A percentile compares a stretch with the other conserved stretches of the same genome.
Evolutionary conservation across 176 grass and related monocot genomes (phyloP).

Genomic region (Juncus effusus): DNA sequence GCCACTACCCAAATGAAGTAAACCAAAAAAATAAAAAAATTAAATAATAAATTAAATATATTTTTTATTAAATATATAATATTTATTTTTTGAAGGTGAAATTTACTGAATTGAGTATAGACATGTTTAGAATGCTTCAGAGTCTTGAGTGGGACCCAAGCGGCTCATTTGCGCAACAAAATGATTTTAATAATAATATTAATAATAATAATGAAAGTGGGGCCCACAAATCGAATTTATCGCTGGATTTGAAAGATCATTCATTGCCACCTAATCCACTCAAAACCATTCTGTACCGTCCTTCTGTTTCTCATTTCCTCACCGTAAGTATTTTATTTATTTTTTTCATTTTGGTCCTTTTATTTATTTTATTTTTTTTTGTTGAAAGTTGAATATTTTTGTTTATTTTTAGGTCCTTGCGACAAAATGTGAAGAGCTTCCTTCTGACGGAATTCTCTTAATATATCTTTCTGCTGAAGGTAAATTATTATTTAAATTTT

Average conservation of each 20-base stretch:
- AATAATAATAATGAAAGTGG: constrained; percentile 62
- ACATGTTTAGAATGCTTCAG: constrained; percentile 94
- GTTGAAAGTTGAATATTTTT: not conserved
- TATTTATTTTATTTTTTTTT: not conserved
- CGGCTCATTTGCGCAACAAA: constrained; percentile 67
- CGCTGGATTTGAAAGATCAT: constrained; percentile 76
- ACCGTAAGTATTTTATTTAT: constrained; percentile 38
- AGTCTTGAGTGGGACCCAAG: constrained; percentile 93
- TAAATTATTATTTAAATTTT: constrained; percentile 27
- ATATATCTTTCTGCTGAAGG: constrained; percentile 92
- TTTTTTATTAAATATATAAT: not conserved
- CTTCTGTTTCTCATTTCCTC: constrained; percentile 70
- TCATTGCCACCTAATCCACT: constrained; percentile 74
- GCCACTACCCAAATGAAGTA: constrained; percentile 77
- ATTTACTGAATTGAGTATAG: constrained; percentile 83
- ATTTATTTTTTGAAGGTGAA: constrained; percentile 50
- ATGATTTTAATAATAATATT: constrained; percentile 39
- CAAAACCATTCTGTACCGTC: constrained; percentile 73
- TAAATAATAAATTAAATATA: not conserved
- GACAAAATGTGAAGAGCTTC: constrained; percentile 91
- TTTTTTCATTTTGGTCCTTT: not conserved
- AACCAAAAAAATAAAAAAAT: not conserved
- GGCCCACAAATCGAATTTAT: constrained; percentile 51
- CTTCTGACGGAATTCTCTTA: constrained; percentile 63
- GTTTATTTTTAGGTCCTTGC: constrained; percentile 64